Evolutionary conservation across 768 basidiomycete species (phyloP), one percentile per base, ranked within the genome.

Genomic region (Arthromyces matolae): DNA sequence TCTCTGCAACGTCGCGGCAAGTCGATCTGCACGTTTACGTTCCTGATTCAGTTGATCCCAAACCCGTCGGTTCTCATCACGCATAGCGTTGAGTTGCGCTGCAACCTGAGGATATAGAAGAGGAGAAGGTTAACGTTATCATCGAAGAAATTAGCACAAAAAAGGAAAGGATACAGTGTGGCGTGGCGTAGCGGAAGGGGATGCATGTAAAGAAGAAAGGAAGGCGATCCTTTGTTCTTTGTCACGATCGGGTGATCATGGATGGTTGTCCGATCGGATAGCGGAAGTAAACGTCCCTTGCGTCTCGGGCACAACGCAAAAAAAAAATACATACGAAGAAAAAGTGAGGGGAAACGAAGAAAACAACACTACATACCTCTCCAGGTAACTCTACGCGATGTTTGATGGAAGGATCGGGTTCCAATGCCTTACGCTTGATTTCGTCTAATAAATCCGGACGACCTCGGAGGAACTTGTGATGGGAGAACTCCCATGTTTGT

Each of bases 401-500:
- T 60, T 80, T 80, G 44, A 80, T 64, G 9, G 75, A 78, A 4
- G 84, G 84, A 67, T 89, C 88, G 0, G 86, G 86, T 57, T 91
- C 88, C 13, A 90, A 68, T 0, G 88, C 86, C 68, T 91, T 92
- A 49, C 90, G 80, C 65, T 88, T 90, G 61, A 93, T 93, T 58
- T 86, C 86, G 58, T 91, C 88, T 9, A 92, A 73, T 34, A 92
- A 71, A 62, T 92, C 89, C 20, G 84, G 82, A 8, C 87, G 79
- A 0, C 81, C 89, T 34, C 87, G 84, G 18, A 89, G 71, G 65
- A 93, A 92, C 59, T 90, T 89, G 65, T 83, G 82, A 63, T 93
- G 90, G 4, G 85, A 87, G 64, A 93, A 92, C 62, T 92, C 89
- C 88, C 89, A 91, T 3, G 83, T 86, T 66, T 92, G 88, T 28